Percentiles rank a stretch among this genome's conserved stretches.
Evolutionary conservation across 2,329 filamentous ascomycete genomes (phyloP).

Genomic region (Penicillium sp.): DNA sequence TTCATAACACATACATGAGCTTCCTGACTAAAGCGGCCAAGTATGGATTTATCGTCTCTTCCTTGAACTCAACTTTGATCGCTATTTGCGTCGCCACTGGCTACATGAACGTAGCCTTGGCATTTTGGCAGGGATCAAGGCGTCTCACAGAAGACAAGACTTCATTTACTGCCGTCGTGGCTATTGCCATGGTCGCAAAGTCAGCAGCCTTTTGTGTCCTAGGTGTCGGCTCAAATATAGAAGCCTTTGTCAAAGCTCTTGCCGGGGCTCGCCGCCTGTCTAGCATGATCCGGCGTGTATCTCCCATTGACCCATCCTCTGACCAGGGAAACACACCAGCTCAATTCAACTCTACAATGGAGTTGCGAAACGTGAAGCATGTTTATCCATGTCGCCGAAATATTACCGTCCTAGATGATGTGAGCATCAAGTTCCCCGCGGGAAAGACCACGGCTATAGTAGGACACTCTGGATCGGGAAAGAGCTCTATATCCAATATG

Average conservation of each 20-base stretch:
- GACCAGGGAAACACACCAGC: conserved; percentile 46
- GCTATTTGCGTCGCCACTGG: not conserved
- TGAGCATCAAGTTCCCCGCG: conserved; percentile 43
- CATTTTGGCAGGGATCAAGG: not conserved
- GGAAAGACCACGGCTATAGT: conserved; percentile 75
- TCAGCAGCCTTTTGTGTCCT: not conserved
- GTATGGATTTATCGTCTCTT: not conserved
- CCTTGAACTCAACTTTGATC: not conserved
- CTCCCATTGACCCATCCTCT: not conserved
- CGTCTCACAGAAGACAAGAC: not conserved
- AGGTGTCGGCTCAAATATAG: not conserved
- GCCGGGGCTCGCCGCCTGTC: not conserved
- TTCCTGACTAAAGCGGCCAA: conserved; percentile 43
- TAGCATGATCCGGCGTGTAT: not conserved
- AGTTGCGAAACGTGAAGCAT: conserved; percentile 67
- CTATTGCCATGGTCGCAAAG: not conserved
- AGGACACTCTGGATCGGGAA: conserved; percentile 46
- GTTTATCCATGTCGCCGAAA: conserved; percentile 49
- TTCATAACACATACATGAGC: conserved; percentile 42
- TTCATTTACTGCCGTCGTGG: not conserved
- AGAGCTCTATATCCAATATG: conserved; percentile 38
- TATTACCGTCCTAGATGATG: conserved; percentile 39
- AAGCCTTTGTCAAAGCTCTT: not conserved
- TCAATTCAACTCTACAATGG: not conserved
- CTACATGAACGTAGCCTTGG: not conserved